Percentiles rank a stretch among this genome's conserved stretches.
These are phyloP conservation scores for Myxozyma lipomycoides DNA, from an alignment of 805 yeast genomes.

Conservation along the genomic window DNA sequence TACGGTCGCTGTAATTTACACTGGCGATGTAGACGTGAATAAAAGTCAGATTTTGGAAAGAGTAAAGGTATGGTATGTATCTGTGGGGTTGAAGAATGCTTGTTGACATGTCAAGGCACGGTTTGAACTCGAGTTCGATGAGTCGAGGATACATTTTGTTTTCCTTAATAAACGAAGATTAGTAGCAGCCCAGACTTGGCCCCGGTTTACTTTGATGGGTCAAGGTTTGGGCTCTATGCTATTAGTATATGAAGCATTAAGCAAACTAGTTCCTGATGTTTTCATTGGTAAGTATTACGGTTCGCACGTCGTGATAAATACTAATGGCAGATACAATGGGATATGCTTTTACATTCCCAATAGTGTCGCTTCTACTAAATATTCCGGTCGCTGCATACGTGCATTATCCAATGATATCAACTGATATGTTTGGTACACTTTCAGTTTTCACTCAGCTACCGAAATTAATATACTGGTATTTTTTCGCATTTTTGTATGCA, in stretches of 20 bases:
- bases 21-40: conserved; percentile 52
- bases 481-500: conserved; percentile 60
- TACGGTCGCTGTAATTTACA: conserved; percentile 66
- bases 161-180: conserved; percentile 53
- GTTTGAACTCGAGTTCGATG: conserved; percentile 49
- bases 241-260: conserved; percentile 66
- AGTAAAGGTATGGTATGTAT: conserved; percentile 36
- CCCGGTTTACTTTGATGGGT: conserved; percentile 72
- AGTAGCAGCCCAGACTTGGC: conserved; percentile 73
- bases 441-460: conserved; percentile 35
- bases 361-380: conserved; percentile 52
- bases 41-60: conserved; percentile 35
- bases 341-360: conserved; percentile 77
- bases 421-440: conserved; percentile 75
- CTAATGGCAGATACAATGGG: conserved; percentile 83
- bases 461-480: conserved; percentile 67
- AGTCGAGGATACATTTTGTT: conserved; percentile 55
- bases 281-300: conserved; percentile 52
- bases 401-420: conserved; percentile 91
- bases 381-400: conserved; percentile 82
- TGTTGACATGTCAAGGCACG: conserved; percentile 36
- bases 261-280: conserved; percentile 71
- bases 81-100: not conserved
- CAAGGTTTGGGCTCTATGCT: conserved; percentile 79
- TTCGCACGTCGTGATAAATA: too few species aligned